phyloP scores from a whole-genome alignment of 495 filamentous ascomycete species.

The Xylaria curta region DNA sequence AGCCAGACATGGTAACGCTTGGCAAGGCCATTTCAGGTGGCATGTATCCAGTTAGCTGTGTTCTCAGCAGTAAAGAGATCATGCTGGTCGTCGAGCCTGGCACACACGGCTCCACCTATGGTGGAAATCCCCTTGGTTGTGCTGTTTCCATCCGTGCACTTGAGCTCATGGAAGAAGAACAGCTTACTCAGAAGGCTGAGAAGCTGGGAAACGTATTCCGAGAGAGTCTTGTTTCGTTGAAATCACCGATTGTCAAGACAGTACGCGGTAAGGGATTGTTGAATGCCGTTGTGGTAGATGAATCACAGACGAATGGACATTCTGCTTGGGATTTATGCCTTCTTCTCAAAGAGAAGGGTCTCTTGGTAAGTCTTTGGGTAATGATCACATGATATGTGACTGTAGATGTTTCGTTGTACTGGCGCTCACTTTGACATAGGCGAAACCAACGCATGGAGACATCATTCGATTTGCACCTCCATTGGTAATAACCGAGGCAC shows the following conservation, averaged over 20 bases:
- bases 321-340: conserved; percentile 98
- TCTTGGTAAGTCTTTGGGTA: conserved; percentile 68
- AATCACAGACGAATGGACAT: conserved; percentile 81
- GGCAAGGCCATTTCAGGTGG: conserved; percentile 98
- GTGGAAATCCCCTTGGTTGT: conserved; percentile 95
- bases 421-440: conserved; percentile 59
- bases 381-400: conserved; percentile 3
- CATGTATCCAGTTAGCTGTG: conserved; percentile 97
- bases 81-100: conserved; percentile 98
- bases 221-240: conserved; percentile 69
- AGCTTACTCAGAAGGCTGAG: conserved; percentile 83
- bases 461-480: conserved; percentile 95
- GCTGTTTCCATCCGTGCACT: conserved; percentile 96
- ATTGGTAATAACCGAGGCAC: conserved; percentile 81
- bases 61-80: conserved; percentile 85
- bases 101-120: conserved; percentile 96
- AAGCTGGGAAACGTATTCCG: conserved; percentile 84
- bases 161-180: conserved; percentile 90
- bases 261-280: conserved; percentile 93
- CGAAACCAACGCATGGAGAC: conserved; percentile 98
- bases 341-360: conserved; percentile 92
- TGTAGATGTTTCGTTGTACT: conserved; percentile 8
- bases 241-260: conserved; percentile 78
- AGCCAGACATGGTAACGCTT: conserved; percentile 91
- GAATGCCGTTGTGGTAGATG: conserved; percentile 97